Percentiles rank a stretch among this genome's conserved stretches.
Conservation (phyloP, 371 early-diverging fungal genomes). For the Paraphysoderma sedebokerense region DNA sequence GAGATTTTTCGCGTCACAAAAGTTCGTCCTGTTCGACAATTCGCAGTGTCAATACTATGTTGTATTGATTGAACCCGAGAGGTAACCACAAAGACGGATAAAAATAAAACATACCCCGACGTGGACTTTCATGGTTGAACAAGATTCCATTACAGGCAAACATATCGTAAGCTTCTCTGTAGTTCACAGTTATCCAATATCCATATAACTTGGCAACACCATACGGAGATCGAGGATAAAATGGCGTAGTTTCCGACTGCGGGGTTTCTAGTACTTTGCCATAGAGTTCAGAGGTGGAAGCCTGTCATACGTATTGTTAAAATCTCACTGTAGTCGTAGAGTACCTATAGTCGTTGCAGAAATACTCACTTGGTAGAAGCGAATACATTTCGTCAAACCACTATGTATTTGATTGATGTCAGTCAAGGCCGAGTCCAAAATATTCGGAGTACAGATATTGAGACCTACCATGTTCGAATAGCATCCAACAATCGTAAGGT, state of each 20-base stretch:
- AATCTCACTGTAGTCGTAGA: not conserved
- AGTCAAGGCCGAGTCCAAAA: too few relatives aligned
- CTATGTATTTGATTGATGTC: too few relatives aligned
- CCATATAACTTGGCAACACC: constrained; percentile 71
- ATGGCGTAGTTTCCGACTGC: constrained; percentile 69
- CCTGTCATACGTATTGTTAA: constrained; percentile 11
- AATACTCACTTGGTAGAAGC: constrained; percentile 49
- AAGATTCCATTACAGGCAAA: constrained; percentile 71
- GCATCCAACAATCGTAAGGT: constrained; percentile 66
- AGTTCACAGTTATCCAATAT: constrained; percentile 66
- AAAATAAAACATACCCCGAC: constrained; percentile 40
- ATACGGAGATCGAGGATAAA: constrained; percentile 73
- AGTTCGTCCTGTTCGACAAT: constrained; percentile 38
- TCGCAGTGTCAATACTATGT: not conserved
- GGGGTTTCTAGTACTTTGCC: constrained; percentile 68
- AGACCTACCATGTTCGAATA: constrained; percentile 38
- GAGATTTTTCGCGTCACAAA: constrained; percentile 76
- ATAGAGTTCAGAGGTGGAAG: constrained; percentile 61
- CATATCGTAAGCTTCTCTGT: constrained; percentile 68
- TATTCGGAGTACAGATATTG: too few relatives aligned
- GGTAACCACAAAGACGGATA: not conserved
- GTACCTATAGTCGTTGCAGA: not conserved
- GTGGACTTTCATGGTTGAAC: constrained; percentile 74
- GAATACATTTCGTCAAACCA: constrained; percentile 45
- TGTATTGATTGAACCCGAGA: not conserved